These are phyloP conservation scores for Aurinia saxatilis DNA, from an alignment of 345 rosid species.

Conservation along the genomic window DNA sequence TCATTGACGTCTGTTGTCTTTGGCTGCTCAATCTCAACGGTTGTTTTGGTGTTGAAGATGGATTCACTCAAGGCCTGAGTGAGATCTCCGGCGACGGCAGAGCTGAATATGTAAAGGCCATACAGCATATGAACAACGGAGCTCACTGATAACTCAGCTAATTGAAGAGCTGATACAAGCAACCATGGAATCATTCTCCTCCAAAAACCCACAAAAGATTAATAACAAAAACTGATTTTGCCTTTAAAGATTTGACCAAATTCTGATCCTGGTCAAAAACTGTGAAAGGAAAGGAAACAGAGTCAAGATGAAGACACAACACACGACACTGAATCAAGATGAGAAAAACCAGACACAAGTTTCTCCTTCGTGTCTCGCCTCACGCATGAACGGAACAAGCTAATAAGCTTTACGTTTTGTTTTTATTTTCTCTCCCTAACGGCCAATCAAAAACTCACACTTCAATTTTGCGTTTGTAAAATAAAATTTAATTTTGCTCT, in stretches of 20 bases:
- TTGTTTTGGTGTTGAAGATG: constrained; percentile 43
- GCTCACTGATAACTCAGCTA: constrained; percentile 77
- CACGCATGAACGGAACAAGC: constrained; percentile 18
- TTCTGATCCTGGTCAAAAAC: not conserved
- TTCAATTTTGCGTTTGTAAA: not conserved
- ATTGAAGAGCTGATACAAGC: constrained; percentile 52
- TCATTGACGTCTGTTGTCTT: constrained; percentile 23
- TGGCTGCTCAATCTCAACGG: constrained; percentile 25
- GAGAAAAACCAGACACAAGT: too few relatives aligned
- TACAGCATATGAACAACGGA: constrained; percentile 62
- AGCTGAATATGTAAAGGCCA: constrained; percentile 78
- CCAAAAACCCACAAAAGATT: not conserved
- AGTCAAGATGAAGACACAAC: too few relatives aligned
- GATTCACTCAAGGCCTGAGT: constrained; percentile 46
- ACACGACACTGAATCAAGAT: constrained; percentile 18
- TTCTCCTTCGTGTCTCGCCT: not conserved
- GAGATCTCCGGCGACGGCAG: constrained; percentile 88
- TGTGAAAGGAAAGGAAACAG: not conserved
- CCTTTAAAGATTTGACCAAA: constrained; percentile 10
- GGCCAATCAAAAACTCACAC: constrained; percentile 17
- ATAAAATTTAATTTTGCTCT: not conserved
- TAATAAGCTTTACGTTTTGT: too few relatives aligned
- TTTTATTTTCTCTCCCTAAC: too few relatives aligned
- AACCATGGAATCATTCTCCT: constrained; percentile 58
- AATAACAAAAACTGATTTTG: not conserved